Evolutionary conservation across 1,284 basidiomycete genomes (phyloP).

Genomic region (Ustilago bromivora): DNA sequence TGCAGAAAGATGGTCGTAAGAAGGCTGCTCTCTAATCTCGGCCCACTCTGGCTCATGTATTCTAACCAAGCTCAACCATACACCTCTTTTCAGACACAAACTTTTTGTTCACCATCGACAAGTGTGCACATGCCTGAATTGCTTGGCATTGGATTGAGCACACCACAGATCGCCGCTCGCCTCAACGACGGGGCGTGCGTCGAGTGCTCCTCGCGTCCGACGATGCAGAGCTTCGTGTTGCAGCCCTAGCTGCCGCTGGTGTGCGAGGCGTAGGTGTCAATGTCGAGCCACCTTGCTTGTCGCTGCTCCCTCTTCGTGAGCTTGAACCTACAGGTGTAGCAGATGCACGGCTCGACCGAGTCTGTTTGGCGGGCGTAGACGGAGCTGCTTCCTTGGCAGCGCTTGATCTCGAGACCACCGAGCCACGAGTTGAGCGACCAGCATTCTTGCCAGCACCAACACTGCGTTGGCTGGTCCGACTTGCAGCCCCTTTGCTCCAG

Average conservation of each 20-base stretch:
- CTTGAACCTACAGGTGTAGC: slow-evolving; percentile 21
- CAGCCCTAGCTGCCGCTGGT: slow-evolving; percentile 25
- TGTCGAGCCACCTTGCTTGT: slow-evolving; percentile 18
- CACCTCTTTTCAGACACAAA: slow-evolving; percentile 2
- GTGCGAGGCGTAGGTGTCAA: slow-evolving; percentile 33
- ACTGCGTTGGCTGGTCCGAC: slow-evolving; percentile 16
- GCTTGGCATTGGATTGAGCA: neutral
- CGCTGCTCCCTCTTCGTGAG: slow-evolving; percentile 37
- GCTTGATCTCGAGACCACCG: slow-evolving; percentile 41
- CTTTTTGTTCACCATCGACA: neutral
- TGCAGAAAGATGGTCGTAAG: slow-evolving; percentile 68
- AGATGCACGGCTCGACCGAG: slow-evolving; percentile 29
- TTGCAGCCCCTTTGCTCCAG: slow-evolving; percentile 15
- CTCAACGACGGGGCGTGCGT: slow-evolving; percentile 46
- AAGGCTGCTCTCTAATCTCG: slow-evolving; percentile 26
- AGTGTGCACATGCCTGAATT: neutral
- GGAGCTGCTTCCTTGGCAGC: slow-evolving; percentile 34
- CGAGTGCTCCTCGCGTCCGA: slow-evolving; percentile 30
- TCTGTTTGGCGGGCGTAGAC: slow-evolving; percentile 40
- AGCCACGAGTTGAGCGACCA: slow-evolving; percentile 34
- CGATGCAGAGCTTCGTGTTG: slow-evolving; percentile 40
- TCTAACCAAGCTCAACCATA: slow-evolving; percentile 10
- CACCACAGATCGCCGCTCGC: neutral
- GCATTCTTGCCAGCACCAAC: slow-evolving; percentile 4
- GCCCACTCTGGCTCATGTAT: slow-evolving; percentile 6